Conservation (phyloP, 345 rosid genomes). For the Eucalyptus erythrocorys region DNA sequence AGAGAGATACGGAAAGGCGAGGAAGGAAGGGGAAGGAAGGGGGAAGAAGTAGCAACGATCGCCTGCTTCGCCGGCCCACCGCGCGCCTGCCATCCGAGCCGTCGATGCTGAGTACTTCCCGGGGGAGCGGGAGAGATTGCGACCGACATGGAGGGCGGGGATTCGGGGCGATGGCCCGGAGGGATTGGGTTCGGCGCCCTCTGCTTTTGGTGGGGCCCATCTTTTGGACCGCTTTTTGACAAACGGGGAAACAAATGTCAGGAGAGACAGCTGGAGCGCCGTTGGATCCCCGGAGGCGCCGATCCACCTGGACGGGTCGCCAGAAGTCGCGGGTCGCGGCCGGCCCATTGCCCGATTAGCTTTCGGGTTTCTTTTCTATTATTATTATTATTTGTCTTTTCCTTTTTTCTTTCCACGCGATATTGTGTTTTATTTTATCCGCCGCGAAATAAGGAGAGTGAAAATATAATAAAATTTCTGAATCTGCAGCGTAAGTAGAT, state of each 20-base stretch:
- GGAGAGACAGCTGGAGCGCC: not conserved
- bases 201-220: not conserved
- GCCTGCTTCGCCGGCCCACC: not conserved
- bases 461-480: not conserved
- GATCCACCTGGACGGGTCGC: not conserved
- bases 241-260: not conserved
- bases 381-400: not conserved
- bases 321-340: not conserved
- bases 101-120: not conserved
- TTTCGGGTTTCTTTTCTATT: not conserved
- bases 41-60: too few relatives aligned
- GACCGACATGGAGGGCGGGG: not conserved
- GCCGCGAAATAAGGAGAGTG: not conserved
- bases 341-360: not conserved
- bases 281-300: not conserved
- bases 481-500: not conserved
- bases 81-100: not conserved
- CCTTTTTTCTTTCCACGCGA: not conserved
- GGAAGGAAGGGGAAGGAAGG: not conserved
- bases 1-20: not conserved
- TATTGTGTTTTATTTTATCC: not conserved
- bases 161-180: not conserved
- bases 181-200: not conserved
- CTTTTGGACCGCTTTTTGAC: not conserved
- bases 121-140: not conserved